Conservation (phyloP, 257 asterid genomes). For the Coffea canephora region DNA sequence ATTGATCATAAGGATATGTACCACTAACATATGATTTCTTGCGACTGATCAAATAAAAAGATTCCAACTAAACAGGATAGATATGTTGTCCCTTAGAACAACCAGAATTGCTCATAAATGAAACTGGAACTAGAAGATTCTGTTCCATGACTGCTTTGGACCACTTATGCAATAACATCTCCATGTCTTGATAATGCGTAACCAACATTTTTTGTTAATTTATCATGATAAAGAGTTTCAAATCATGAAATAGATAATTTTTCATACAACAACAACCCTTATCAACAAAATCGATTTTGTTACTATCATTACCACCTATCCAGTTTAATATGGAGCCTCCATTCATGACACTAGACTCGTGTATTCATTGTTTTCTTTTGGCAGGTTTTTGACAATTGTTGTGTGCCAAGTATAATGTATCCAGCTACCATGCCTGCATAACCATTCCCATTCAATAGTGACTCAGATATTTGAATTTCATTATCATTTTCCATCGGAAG, state of each 20-base stretch:
- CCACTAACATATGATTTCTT: neutral
- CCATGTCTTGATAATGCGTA: neutral
- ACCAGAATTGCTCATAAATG: neutral
- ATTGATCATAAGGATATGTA: neutral
- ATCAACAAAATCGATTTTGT: too few relatives aligned
- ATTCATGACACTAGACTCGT: neutral
- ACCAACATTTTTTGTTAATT: neutral
- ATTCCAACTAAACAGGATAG: neutral
- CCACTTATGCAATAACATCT: neutral
- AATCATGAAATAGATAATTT: neutral
- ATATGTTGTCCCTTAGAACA: neutral
- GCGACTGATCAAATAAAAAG: neutral
- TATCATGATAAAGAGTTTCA: neutral
- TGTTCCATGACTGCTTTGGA: neutral
- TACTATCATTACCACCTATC: neutral
- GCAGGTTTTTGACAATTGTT: neutral
- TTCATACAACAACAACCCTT: neutral
- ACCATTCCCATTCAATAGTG: neutral
- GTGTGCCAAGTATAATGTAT: neutral
- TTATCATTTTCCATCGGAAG: neutral
- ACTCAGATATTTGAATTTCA: neutral
- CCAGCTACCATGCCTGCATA: neutral
- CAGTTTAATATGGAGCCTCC: neutral
- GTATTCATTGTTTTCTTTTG: neutral
- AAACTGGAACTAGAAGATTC: neutral